Evolutionary conservation across 2,329 filamentous ascomycete genomes (phyloP), one percentile per base, ranked within the genome.

Genomic region (Diatrype stigma): DNA sequence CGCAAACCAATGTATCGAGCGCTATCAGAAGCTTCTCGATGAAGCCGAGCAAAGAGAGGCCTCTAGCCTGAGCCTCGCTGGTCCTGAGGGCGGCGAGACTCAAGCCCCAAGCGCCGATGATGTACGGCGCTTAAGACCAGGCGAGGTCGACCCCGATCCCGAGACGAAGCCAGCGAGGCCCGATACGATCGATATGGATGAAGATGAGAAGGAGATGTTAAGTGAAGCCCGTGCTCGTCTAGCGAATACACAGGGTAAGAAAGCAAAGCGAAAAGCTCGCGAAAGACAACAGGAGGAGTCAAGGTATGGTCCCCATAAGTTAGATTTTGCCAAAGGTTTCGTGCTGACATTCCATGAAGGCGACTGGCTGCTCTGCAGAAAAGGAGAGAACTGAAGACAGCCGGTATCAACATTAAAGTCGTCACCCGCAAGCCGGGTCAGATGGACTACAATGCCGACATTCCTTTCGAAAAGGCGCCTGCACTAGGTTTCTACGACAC

Each of bases 381-480:
- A 76, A 85, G 94, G 37, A 84, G 94, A 60, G 94, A 99, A 73
- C 82, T 99, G 58, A 99, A 99, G 75, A 95, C 92, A 67, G 91
- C 94, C 2, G 94, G 94, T 45, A 97, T 99, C 73, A 99, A 99
- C 69, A 91, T 97, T 75, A 99, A 97, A 72, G 86, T 97, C 51
- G 85, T 85, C 2, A 94, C 88, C 14, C 84, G 88, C 54, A 97
- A 97, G 76, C 86, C 90, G 76, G 94, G 94, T 0, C 87, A 97
- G 74, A 99, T 99, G 90, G 94, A 99, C 71, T 99, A 99, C 76
- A 99, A 99, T 70, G 94, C 94, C 62, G 94, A 99, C 62, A 96
- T 99, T 58, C 94, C 94, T 0, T 97, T 99, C 59, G 94, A 99
- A 70, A 96, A 94, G 71, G 89, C 89, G 57, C 86, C 94, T 0